Evolutionary conservation across 2,329 filamentous ascomycete genomes (phyloP).

Genomic region (Aspergillus pseudoglaucus): DNA sequence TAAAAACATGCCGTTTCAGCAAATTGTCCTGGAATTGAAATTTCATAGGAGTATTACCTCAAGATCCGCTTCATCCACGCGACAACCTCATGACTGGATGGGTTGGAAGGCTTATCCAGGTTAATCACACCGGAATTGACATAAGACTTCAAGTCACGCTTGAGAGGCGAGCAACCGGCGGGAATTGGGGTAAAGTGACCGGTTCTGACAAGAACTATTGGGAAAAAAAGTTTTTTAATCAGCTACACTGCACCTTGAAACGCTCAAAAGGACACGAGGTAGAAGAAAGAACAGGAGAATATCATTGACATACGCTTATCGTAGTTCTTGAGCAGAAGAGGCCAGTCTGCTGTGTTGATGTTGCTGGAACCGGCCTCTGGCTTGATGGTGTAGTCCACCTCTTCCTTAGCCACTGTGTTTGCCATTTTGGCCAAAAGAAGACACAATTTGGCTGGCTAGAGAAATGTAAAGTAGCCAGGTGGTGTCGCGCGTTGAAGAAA

Average conservation of each 20-base stretch:
- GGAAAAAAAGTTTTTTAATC: background rate
- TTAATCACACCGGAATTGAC: constrained; percentile 98
- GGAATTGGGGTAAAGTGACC: constrained; percentile 97
- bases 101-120: constrained; percentile 95
- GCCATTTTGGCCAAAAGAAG: constrained; percentile 19
- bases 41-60: constrained; percentile 48
- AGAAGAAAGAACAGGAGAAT: background rate
- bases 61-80: constrained; percentile 99
- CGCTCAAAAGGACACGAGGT: background rate
- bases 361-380: constrained; percentile 73
- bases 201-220: constrained; percentile 77
- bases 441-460: constrained; percentile 12
- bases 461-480: constrained; percentile 10
- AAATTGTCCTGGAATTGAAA: constrained; percentile 11
- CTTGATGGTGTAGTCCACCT: constrained; percentile 82
- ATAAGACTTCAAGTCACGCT: constrained; percentile 94
- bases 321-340: constrained; percentile 92
- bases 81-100: constrained; percentile 96
- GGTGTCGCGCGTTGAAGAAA: constrained; percentile 14
- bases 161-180: constrained; percentile 81
- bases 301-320: constrained; percentile 63
- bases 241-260: constrained; percentile 3
- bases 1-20: constrained; percentile 1
- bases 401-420: constrained; percentile 49
- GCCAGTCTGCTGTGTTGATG: constrained; percentile 84